Evolutionary conservation across 202 grass and related monocot genomes (phyloP).

Genomic region (Elaeis oleifera): DNA sequence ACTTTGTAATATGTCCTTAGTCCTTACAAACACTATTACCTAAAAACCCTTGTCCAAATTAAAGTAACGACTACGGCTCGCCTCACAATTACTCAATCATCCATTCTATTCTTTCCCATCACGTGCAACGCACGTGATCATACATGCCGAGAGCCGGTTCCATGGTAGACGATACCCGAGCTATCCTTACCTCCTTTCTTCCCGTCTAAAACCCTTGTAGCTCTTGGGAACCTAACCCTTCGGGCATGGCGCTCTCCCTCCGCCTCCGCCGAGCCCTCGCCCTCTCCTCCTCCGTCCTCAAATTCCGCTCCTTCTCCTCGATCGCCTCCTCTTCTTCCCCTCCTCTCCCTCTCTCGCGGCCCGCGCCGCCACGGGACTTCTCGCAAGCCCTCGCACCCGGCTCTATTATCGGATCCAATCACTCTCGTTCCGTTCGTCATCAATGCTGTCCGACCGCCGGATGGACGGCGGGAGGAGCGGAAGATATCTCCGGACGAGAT

Average conservation of each 20-base stretch:
- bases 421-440: conserved; percentile 49
- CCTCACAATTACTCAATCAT: too few species aligned
- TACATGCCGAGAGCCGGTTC: too few species aligned
- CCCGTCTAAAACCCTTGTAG: conserved; percentile 22
- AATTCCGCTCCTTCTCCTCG: not conserved
- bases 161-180: too few species aligned
- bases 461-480: conserved; percentile 30
- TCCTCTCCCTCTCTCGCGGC: not conserved
- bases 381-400: not conserved
- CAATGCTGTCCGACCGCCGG: conserved; percentile 33
- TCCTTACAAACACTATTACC: too few species aligned
- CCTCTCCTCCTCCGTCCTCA: conserved; percentile 26
- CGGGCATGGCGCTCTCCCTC: too few species aligned
- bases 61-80: too few species aligned
- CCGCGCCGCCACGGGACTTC: too few species aligned
- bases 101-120: too few species aligned
- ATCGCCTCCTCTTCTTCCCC: not conserved
- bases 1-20: too few species aligned
- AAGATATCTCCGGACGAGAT: conserved; percentile 81
- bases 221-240: too few species aligned
- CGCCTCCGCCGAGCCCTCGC: conserved; percentile 24
- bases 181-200: not conserved
- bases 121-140: too few species aligned
- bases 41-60: too few species aligned
- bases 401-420: conserved; percentile 21